Percentiles rank a stretch among this genome's conserved stretches.
These are phyloP conservation scores for Solidago caesia DNA, from an alignment of 129 eudicot species.

Conservation along the genomic window DNA sequence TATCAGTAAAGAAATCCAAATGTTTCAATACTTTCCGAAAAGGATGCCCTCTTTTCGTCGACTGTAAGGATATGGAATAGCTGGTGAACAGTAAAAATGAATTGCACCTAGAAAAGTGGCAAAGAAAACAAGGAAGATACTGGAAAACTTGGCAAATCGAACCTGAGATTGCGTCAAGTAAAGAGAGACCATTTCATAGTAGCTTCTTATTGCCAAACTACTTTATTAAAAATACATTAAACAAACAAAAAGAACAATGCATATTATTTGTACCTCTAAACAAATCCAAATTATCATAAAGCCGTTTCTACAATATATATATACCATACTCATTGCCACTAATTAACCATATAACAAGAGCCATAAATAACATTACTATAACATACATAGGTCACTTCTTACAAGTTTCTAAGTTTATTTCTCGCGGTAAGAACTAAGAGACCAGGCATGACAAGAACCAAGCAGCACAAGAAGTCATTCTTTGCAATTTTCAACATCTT, in stretches of 20 bases:
- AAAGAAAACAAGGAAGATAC: background rate
- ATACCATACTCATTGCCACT: conserved; percentile 1
- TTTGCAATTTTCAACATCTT: conserved; percentile 17
- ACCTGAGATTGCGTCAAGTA: conserved; percentile 8
- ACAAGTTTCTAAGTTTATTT: background rate
- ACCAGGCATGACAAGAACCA: conserved; percentile 3
- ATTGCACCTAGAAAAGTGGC: background rate
- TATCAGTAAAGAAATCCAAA: no score
- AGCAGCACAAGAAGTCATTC: conserved; percentile 18
- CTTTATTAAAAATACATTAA: background rate
- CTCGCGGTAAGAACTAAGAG: background rate
- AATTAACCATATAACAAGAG: background rate
- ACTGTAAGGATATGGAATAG: background rate
- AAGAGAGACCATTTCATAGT: conserved; percentile 14
- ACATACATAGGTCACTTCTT: conserved; percentile 2
- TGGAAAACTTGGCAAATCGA: background rate
- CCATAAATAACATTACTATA: background rate
- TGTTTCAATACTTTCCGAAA: no score
- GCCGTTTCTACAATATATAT: conserved; percentile 7
- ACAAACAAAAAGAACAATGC: conserved; percentile 1
- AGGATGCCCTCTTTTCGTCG: no score
- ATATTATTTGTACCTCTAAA: background rate
- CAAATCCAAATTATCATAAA: background rate
- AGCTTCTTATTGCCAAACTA: conserved; percentile 23
- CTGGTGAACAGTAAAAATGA: background rate